Percentiles rank a stretch among this genome's conserved stretches.
phyloP scores from a whole-genome alignment of 495 filamentous ascomycete genomes.

The Penicillium nucicola region DNA sequence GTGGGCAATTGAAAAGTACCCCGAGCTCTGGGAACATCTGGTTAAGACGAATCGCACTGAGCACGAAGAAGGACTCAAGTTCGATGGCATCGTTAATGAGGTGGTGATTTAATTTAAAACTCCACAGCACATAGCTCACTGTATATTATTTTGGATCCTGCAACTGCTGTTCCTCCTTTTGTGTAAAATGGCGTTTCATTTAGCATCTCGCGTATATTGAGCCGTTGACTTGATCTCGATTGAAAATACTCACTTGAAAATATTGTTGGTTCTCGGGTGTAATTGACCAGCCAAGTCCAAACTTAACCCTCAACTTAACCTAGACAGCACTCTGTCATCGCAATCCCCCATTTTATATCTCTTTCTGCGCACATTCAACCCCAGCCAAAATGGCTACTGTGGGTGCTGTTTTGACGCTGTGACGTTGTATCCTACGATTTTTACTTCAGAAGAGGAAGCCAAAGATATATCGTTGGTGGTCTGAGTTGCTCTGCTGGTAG shows the following conservation, averaged over 20 bases:
- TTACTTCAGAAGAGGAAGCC: neutral
- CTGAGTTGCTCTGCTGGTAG: no score
- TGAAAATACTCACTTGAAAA: no score
- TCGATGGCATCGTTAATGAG: conserved; percentile 33
- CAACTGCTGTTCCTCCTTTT: no score
- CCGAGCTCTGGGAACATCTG: conserved; percentile 64
- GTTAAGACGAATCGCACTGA: conserved; percentile 29
- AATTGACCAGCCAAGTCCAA: no score
- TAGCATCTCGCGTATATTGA: no score
- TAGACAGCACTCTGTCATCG: no score
- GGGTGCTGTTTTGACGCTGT: conserved; percentile 15
- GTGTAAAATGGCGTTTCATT: no score
- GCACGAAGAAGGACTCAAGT: conserved; percentile 35
- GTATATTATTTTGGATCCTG: neutral
- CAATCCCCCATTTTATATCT: neutral
- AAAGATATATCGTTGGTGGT: no score
- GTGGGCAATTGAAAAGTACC: conserved; percentile 67
- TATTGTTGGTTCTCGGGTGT: no score
- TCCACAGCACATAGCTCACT: neutral
- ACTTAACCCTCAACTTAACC: no score
- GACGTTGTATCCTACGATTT: neutral
- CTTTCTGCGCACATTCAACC: neutral
- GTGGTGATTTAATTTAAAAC: conserved; percentile 17
- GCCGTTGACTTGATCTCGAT: no score
- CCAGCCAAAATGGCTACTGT: conserved; percentile 31